Conservation (phyloP, 129 eudicot species). For the Flaveria sonorensis region DNA sequence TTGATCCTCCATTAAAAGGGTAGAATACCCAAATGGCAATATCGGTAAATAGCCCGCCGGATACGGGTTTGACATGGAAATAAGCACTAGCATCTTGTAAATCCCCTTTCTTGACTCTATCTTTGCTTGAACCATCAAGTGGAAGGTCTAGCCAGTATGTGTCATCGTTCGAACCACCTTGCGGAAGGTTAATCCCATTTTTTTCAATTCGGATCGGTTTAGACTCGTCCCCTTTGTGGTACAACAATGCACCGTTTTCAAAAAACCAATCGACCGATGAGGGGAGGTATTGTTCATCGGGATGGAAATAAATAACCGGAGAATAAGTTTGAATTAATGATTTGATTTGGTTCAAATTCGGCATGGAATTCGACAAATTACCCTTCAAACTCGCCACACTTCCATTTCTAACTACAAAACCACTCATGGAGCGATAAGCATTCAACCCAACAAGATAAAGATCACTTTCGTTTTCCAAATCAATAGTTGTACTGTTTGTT, state of each 20-base stretch:
- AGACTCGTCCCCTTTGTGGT: constrained; percentile 13
- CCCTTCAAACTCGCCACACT: constrained; percentile 8
- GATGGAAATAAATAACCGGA: constrained; percentile 20
- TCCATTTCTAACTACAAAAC: constrained; percentile 6
- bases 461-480: background rate
- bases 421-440: background rate
- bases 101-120: constrained; percentile 17
- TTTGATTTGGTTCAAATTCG: constrained; percentile 13
- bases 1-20: constrained; percentile 12
- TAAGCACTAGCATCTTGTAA: constrained; percentile 17
- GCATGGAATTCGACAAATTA: background rate
- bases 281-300: constrained; percentile 9
- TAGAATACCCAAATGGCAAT: constrained; percentile 17
- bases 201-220: background rate
- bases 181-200: constrained; percentile 7
- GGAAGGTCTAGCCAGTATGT: constrained; percentile 11
- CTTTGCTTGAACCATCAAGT: constrained; percentile 17
- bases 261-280: constrained; percentile 17
- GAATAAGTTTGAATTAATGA: constrained; percentile 9
- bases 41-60: constrained; percentile 10
- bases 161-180: constrained; percentile 17
- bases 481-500: background rate
- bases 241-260: constrained; percentile 19
- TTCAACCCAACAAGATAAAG: constrained; percentile 4
- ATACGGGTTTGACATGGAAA: constrained; percentile 11